These are phyloP conservation scores for Aphanomyces euteiches DNA, from an alignment of 352 stramenopile genomes.

Conservation along the genomic window DNA sequence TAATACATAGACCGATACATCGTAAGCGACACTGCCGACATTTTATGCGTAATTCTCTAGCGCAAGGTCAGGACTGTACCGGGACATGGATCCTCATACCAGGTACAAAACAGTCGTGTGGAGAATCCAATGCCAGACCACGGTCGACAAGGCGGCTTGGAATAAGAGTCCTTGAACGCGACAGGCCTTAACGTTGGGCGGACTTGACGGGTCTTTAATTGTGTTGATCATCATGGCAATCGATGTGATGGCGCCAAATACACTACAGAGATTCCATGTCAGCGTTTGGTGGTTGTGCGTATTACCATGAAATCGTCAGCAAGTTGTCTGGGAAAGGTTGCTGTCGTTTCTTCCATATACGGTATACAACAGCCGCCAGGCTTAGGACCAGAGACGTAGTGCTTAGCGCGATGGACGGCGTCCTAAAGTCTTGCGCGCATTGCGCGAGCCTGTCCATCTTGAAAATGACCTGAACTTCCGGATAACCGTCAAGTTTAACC, in stretches of 20 bases:
- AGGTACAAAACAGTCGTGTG: slow-evolving; percentile 14
- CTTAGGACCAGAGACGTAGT: slow-evolving; percentile 9
- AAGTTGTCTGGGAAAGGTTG: slow-evolving; percentile 9
- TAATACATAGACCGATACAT: slow-evolving; percentile 19
- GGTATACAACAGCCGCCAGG: not conserved
- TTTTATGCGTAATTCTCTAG: not conserved
- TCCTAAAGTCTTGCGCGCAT: slow-evolving; percentile 24
- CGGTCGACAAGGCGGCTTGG: not conserved
- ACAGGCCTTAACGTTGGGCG: not conserved
- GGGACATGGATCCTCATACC: not conserved
- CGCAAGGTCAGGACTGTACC: too few species aligned
- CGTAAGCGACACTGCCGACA: not conserved
- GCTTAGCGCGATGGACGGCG: slow-evolving; percentile 20
- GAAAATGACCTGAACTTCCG: too few species aligned
- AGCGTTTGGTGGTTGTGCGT: not conserved
- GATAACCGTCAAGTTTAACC: too few species aligned
- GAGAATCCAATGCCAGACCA: slow-evolving; percentile 27
- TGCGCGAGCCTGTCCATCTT: not conserved
- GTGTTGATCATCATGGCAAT: slow-evolving; percentile 18
- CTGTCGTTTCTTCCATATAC: slow-evolving; percentile 10
- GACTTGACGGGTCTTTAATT: not conserved
- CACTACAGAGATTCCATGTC: not conserved
- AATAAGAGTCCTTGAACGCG: slow-evolving; percentile 21
- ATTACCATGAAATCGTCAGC: slow-evolving; percentile 20
- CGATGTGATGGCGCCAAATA: slow-evolving; percentile 1